Evolutionary conservation across 129 eudicot species (phyloP).

Genomic region (Flaveria brownii): DNA sequence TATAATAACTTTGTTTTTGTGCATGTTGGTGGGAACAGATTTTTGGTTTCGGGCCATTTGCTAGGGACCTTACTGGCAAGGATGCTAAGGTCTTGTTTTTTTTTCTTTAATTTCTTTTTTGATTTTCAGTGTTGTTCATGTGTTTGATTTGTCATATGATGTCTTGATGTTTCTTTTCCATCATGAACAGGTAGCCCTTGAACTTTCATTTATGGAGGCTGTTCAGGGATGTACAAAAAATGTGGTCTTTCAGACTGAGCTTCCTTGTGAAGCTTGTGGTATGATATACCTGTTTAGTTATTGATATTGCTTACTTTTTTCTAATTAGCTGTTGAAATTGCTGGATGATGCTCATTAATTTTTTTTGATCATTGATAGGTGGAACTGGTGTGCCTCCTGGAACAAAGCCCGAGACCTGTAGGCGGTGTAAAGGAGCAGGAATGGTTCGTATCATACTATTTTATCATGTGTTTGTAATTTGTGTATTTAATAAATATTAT

Average conservation of each 20-base stretch:
- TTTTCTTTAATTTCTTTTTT: not conserved
- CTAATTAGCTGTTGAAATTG: not conserved
- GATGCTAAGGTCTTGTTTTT: slow-evolving; percentile 62
- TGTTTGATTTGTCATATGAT: not conserved
- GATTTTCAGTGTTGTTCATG: not conserved
- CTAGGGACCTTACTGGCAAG: slow-evolving; percentile 58
- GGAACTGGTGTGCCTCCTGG: slow-evolving; percentile 99
- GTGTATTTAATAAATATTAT: not conserved
- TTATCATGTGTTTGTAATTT: not conserved
- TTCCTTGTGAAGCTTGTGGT: slow-evolving; percentile 81
- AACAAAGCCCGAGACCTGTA: slow-evolving; percentile 84
- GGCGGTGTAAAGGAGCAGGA: slow-evolving; percentile 88
- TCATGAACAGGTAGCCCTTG: slow-evolving; percentile 50
- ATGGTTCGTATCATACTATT: slow-evolving; percentile 54
- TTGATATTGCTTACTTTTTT: not conserved
- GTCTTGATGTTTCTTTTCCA: not conserved
- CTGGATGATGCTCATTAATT: not conserved
- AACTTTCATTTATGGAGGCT: slow-evolving; percentile 92
- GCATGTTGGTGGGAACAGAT: slow-evolving; percentile 49
- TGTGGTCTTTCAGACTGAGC: slow-evolving; percentile 52
- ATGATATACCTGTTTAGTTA: slow-evolving; percentile 13
- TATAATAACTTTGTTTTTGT: slow-evolving; percentile 13
- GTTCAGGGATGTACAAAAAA: slow-evolving; percentile 80
- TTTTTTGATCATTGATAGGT: slow-evolving; percentile 43
- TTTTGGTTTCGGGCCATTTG: slow-evolving; percentile 50